phyloP scores from a whole-genome alignment of 495 filamentous ascomycete genomes.

The Stereocaulon alpinum region DNA sequence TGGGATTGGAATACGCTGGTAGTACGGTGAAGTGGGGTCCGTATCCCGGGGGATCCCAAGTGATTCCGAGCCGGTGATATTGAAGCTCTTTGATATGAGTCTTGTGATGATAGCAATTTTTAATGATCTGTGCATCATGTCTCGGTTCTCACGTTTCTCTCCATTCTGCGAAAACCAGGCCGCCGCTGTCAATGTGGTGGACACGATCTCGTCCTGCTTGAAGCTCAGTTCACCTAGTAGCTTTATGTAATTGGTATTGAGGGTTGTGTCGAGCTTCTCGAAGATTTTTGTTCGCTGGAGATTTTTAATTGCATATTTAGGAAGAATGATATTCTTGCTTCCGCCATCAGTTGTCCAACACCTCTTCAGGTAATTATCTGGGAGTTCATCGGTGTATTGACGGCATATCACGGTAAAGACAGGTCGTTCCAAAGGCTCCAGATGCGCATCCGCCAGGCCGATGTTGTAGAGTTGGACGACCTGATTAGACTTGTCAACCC shows the following conservation, averaged over 20 bases:
- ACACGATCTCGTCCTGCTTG: neutral
- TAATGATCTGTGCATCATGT: neutral
- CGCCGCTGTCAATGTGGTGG: neutral
- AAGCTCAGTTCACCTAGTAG: neutral
- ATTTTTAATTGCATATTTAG: neutral
- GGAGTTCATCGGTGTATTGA: neutral
- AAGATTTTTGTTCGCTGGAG: neutral
- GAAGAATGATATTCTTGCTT: neutral
- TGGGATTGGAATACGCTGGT: conserved; percentile 4
- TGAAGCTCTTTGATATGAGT: conserved; percentile 8
- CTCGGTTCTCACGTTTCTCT: neutral
- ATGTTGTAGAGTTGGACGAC: neutral
- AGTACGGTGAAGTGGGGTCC: neutral
- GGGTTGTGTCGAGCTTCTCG: neutral
- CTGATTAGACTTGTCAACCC: neutral
- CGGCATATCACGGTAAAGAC: neutral
- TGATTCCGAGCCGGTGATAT: neutral
- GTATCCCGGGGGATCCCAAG: neutral
- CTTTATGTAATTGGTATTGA: neutral
- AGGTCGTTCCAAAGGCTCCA: neutral
- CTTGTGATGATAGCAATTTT: neutral
- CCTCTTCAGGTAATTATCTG: neutral
- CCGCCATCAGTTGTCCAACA: neutral
- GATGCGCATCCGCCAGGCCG: neutral
- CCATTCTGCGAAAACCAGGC: neutral